Conservation (phyloP, 1,284 basidiomycete species). For the Trichosporon coremiiforme region DNA sequence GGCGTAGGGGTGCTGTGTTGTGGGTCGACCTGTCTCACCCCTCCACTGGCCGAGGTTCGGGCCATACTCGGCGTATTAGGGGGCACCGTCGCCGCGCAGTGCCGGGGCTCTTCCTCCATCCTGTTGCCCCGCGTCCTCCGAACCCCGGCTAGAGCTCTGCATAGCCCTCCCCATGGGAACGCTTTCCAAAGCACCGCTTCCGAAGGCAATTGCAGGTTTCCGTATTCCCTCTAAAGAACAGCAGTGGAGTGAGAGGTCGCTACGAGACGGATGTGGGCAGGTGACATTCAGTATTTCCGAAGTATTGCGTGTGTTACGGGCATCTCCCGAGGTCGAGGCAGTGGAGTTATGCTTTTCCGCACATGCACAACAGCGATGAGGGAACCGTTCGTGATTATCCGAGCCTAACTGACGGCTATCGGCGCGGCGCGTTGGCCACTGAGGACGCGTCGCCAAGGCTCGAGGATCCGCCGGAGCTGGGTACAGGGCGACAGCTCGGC, state of each 20-base stretch:
- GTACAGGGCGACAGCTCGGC: not conserved
- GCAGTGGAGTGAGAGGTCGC: not conserved
- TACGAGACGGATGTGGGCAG: not conserved
- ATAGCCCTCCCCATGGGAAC: not conserved
- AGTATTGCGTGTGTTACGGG: not conserved
- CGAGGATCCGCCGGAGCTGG: not conserved
- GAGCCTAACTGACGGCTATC: not conserved
- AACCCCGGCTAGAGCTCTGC: not conserved
- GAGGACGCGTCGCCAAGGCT: not conserved
- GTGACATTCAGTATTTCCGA: not conserved
- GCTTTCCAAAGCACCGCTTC: not conserved
- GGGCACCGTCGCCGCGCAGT: slow-evolving; percentile 2
- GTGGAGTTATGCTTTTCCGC: not conserved
- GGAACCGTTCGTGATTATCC: not conserved
- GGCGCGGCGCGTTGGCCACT: not conserved
- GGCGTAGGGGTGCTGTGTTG: not conserved
- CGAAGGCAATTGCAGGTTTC: not conserved
- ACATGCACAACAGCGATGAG: not conserved
- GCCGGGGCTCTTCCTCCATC: not conserved
- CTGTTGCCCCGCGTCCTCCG: slow-evolving; percentile 1
- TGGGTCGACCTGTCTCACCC: not conserved
- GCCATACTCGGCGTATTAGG: not conserved
- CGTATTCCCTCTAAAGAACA: not conserved
- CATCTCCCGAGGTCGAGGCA: not conserved
- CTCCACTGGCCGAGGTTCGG: not conserved